Evolutionary conservation across 495 filamentous ascomycete species (phyloP), one percentile per base, ranked within the genome.

Genomic region (Patellaria atrata): DNA sequence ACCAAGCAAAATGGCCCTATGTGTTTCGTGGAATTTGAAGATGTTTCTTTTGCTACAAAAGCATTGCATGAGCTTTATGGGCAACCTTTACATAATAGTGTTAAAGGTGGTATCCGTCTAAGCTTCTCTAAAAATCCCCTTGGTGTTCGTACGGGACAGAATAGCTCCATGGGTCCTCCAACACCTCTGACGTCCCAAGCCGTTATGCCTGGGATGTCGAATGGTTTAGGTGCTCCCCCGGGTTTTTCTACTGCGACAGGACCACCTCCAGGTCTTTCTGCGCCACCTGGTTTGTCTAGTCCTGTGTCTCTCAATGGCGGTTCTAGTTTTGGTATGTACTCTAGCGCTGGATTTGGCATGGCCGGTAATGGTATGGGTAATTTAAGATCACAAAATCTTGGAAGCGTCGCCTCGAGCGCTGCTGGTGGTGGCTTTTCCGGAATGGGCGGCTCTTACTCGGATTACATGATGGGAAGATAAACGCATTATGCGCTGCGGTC

Each of bases 1-100:
- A 93, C 87, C 33, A 97, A 97, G 59, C 80, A 86, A 44, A 93
- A 96, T 49, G 91, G 91, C 0, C 89, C 91, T 9, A 96, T 96
- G 91, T 96, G 89, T 50, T 96, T 96, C 49, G 89, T 97, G 25
- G 91, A 97, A 55, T 97, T 96, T 52, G 89, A 96, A 47, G 86
- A 97, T 52, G 73, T 94, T 26, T 77, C 79, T 15, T 89, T 84
- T 51, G 89, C 89, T 5, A 94, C 89, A 37, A 92, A 91, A 53
- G 79, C 87, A 0, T 65, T 96, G 6, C 81, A 87, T 45, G 84
- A 94, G 37, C 65, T 96, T 12, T 96, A 96, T 45, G 89, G 89
- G 0, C 75, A 80, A 35, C 73, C 71, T 15, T 68, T 97, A 26
- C 82, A 83, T 51, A 96, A 94, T 56, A 89, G 82, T 55, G 71